These are phyloP conservation scores for Phaeosphaeriaceae sp. DNA, from an alignment of 2,329 filamentous ascomycete species.

Conservation along the genomic window DNA sequence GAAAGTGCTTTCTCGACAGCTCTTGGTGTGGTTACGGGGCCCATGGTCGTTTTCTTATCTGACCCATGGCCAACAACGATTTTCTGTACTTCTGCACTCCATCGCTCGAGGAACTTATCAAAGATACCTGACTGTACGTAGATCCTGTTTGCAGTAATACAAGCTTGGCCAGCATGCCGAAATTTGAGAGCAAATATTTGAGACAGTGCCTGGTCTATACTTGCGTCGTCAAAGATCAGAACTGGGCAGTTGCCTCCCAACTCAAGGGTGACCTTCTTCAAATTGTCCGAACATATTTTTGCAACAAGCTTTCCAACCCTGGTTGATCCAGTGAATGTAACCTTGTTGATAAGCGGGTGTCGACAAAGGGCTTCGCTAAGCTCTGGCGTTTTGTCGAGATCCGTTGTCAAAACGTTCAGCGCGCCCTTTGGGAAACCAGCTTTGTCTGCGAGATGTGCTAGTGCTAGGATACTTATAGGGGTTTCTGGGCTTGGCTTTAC, in stretches of 20 bases:
- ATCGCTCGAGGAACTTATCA: conserved; percentile 62
- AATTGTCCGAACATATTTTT: conserved; percentile 62
- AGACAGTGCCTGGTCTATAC: conserved; percentile 61
- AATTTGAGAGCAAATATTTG: conserved; percentile 60
- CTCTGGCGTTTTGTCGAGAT: conserved; percentile 60
- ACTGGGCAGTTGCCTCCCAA: conserved; percentile 71
- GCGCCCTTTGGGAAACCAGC: conserved; percentile 62
- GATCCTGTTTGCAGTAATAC: conserved; percentile 69
- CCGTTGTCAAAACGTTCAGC: conserved; percentile 67
- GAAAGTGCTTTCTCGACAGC: conserved; percentile 62
- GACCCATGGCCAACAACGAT: conserved; percentile 69
- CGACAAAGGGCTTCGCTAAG: conserved; percentile 62
- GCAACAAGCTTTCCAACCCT: conserved; percentile 68
- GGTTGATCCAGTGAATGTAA: conserved; percentile 65
- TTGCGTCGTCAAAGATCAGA: conserved; percentile 68
- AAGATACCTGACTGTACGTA: conserved; percentile 69
- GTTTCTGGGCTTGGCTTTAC: conserved; percentile 53
- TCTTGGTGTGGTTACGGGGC: conserved; percentile 63
- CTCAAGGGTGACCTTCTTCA: conserved; percentile 70
- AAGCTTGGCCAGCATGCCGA: conserved; percentile 68
- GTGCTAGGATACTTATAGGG: conserved; percentile 47
- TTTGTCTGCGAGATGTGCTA: conserved; percentile 48
- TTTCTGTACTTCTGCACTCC: conserved; percentile 60
- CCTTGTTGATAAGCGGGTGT: conserved; percentile 66
- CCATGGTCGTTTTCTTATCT: conserved; percentile 63